These are phyloP conservation scores for Fusarium ambrosium DNA, from an alignment of 2,329 filamentous ascomycete genomes.

Conservation along the genomic window DNA sequence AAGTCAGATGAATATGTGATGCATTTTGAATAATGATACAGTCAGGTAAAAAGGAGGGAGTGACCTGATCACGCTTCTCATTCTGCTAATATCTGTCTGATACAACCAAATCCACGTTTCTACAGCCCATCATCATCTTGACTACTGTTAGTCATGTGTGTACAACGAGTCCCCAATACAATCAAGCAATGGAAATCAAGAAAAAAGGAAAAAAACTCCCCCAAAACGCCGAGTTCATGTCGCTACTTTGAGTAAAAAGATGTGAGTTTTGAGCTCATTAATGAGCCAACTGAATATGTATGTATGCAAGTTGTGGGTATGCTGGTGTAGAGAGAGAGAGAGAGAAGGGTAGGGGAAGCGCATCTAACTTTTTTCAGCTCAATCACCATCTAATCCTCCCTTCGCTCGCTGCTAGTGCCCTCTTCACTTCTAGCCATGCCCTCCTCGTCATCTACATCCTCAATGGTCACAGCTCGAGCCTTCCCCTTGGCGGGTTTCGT, in stretches of 20 bases:
- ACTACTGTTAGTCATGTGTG: conserved; percentile 1
- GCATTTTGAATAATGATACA: not conserved
- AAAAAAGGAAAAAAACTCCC: not conserved
- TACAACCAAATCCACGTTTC: not conserved
- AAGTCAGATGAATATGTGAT: not conserved
- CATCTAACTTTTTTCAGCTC: not conserved
- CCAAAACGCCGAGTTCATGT: conserved; percentile 16
- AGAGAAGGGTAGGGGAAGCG: not conserved
- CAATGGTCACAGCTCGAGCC: conserved; percentile 60
- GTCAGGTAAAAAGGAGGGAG: not conserved
- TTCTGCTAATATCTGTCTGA: not conserved
- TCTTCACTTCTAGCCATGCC: not conserved
- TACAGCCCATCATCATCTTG: not conserved
- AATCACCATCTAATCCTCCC: conserved; percentile 22
- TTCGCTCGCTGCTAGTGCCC: not conserved
- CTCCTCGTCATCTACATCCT: conserved; percentile 41
- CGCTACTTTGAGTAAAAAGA: conserved; percentile 13
- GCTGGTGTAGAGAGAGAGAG: not conserved
- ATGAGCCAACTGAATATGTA: conserved; percentile 4
- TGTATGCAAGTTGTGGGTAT: not conserved
- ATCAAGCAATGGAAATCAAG: not conserved
- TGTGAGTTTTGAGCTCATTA: conserved; percentile 1
- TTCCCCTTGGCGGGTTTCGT: conserved; percentile 55
- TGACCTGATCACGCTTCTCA: not conserved
- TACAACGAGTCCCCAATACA: not conserved